A percentile compares a stretch with the other conserved stretches of the same genome.
Evolutionary conservation across 1,284 basidiomycete genomes (phyloP).

Genomic region (Earliella scabrosa): DNA sequence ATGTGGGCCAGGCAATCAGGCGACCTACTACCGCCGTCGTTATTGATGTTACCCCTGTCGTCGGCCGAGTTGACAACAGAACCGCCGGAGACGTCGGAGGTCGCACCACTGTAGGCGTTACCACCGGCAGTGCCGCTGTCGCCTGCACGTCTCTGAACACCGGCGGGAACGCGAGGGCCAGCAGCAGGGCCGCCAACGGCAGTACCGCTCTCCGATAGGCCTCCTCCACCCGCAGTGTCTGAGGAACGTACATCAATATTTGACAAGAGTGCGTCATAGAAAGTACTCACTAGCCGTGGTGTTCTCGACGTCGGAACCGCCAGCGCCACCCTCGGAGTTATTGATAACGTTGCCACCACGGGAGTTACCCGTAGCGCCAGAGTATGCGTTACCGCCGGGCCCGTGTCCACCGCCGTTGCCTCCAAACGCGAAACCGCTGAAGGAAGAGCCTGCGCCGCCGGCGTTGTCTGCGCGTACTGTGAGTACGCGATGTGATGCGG

Average conservation of each 20-base stretch:
- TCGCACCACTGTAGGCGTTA: slow-evolving; percentile 29
- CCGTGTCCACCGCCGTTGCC: slow-evolving; percentile 27
- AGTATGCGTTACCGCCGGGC: slow-evolving; percentile 31
- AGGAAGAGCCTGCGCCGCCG: slow-evolving; percentile 25
- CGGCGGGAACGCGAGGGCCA: slow-evolving; percentile 1
- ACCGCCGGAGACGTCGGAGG: slow-evolving; percentile 27
- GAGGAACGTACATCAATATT: not conserved
- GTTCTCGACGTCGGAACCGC: slow-evolving; percentile 14
- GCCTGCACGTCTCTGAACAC: slow-evolving; percentile 21
- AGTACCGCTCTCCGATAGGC: slow-evolving; percentile 30
- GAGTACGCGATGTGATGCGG: not conserved
- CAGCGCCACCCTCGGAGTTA: slow-evolving; percentile 5
- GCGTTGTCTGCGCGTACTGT: slow-evolving; percentile 20
- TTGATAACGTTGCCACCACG: slow-evolving; percentile 28
- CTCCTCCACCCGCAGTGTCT: slow-evolving; percentile 31
- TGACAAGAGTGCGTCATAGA: not conserved
- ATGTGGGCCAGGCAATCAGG: too few relatives aligned
- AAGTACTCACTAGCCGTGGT: slow-evolving; percentile 23
- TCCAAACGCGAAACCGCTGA: slow-evolving; percentile 28
- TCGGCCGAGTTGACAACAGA: slow-evolving; percentile 24
- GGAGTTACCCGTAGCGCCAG: slow-evolving; percentile 26
- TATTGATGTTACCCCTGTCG: slow-evolving; percentile 10
- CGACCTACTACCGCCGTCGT: slow-evolving; percentile 22
- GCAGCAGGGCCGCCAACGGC: slow-evolving; percentile 31
- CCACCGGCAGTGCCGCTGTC: slow-evolving; percentile 29